Base-by-base conservation (phyloP, 2,329 filamentous ascomycete species). In the Fusarium oxysporum region DNA sequence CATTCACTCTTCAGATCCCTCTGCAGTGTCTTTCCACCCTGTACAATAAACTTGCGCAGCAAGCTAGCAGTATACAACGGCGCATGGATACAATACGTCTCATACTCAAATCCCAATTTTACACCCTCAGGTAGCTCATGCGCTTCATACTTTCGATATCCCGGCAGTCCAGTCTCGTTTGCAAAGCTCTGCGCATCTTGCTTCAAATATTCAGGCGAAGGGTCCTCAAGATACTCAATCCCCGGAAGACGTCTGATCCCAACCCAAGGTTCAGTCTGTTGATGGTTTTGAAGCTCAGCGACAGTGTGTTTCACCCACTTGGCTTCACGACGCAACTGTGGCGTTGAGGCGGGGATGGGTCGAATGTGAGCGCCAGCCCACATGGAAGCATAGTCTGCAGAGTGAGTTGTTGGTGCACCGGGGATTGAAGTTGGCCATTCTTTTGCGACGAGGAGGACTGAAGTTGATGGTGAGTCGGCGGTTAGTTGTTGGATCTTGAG, bases 321-420 rank as follows among this genome's bases (percentile, higher is more conserved):
- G 2, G 81, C 81, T 61, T 82, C 81, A 25, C 77, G 77, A 9
- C 55, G 71, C 3, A 82, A 63, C 50, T 82, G 81, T 4, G 80
- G 71, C 10, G 80, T 81, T 11, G 76, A 76, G 4, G 76, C 80
- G 4, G 85, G 85, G 38, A 88, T 85, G 74, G 84, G 87, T 44
- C 87, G 83, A 71, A 88, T 87, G 75, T 90, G 87, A 5, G 88
- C 87, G 16, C 88, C 88, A 40, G 84, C 88, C 87, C 87, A 89
- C 57, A 87, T 87, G 35, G 88, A 89, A 19, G 88, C 86, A 76
- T 85, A 90, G 80, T 89, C 76, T 28, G 74, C 70, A 0, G 81
- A 82, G 59, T 80, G 80, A 4, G 53, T 16, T 3, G 70, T 59
- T 0, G 80, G 78, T 1, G 78, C 77, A 1, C 80, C 80, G 1